Percentiles rank a stretch among this genome's conserved stretches.
Evolutionary conservation across 2,329 filamentous ascomycete species (phyloP).

Genomic region (Colletotrichum echinochloae): DNA sequence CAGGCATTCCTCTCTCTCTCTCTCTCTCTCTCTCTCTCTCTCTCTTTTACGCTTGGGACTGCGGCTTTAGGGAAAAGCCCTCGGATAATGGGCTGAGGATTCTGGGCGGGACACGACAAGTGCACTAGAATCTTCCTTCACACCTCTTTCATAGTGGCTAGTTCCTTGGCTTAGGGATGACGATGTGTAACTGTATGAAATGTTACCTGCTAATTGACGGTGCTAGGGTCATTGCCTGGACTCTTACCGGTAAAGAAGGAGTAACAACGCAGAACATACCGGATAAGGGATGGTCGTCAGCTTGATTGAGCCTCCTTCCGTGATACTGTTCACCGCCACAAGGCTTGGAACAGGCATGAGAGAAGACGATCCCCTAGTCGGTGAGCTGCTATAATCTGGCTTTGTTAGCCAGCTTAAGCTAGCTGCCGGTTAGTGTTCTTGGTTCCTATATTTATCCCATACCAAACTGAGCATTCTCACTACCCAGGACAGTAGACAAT

Average conservation of each 20-base stretch:
- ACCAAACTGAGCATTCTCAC: neutral
- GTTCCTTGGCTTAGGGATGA: constrained; percentile 6
- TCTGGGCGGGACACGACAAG: neutral
- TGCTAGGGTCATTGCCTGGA: neutral
- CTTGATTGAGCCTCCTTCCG: constrained; percentile 6
- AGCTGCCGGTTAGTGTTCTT: neutral
- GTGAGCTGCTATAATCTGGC: constrained; percentile 1
- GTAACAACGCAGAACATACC: neutral
- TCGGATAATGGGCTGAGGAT: neutral
- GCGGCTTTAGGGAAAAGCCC: neutral
- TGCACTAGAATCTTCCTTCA: neutral
- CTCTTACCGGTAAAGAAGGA: neutral
- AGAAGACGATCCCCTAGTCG: neutral
- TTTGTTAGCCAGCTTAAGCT: neutral
- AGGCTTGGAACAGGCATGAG: constrained; percentile 10
- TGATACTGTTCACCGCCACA: constrained; percentile 28
- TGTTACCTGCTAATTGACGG: constrained; percentile 8
- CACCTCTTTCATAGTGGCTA: neutral
- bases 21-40: neutral
- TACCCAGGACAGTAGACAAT: neutral
- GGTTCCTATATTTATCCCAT: neutral
- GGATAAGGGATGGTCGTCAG: constrained; percentile 1
- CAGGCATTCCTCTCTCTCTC: neutral
- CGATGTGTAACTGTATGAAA: constrained; percentile 12
- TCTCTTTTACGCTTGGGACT: neutral